Conservation (phyloP, 352 stramenopile species). For the Globisporangium middletonii region DNA sequence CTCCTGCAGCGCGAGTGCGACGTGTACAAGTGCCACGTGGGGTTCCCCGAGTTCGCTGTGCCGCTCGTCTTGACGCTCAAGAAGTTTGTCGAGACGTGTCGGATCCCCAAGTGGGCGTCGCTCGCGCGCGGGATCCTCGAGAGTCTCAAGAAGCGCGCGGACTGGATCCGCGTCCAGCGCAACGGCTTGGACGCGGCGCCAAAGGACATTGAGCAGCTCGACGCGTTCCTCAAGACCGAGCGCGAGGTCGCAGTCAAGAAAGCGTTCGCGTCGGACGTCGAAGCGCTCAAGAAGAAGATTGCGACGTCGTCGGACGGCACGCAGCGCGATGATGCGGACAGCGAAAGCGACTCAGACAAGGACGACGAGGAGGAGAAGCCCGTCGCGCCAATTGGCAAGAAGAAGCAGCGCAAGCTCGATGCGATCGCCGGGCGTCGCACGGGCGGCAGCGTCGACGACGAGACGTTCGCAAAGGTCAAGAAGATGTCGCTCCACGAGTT, state of each 20-base stretch:
- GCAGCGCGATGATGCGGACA: constrained; percentile 12
- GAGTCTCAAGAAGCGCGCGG: constrained; percentile 64
- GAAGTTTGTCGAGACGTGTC: constrained; percentile 85
- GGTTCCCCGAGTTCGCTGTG: constrained; percentile 93
- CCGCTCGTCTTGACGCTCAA: constrained; percentile 82
- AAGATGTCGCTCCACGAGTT: constrained; percentile 82
- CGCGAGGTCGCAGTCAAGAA: constrained; percentile 83
- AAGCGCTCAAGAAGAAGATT: constrained; percentile 66
- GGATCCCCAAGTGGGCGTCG: constrained; percentile 76
- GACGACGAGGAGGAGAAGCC: constrained; percentile 18
- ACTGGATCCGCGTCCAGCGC: constrained; percentile 88
- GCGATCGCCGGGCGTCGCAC: constrained; percentile 6
- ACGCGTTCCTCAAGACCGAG: constrained; percentile 75
- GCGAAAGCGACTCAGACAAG: constrained; percentile 20
- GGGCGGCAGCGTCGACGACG: constrained; percentile 36
- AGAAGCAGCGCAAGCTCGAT: constrained; percentile 38
- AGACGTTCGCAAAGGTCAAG: constrained; percentile 69
- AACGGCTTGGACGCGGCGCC: constrained; percentile 86
- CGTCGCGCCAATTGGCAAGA: constrained; percentile 21
- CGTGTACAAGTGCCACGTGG: constrained; percentile 94
- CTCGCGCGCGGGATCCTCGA: constrained; percentile 54
- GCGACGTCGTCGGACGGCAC: constrained; percentile 27
- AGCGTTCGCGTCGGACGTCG: constrained; percentile 70
- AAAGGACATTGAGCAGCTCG: constrained; percentile 79
- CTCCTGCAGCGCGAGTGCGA: constrained; percentile 94